These are phyloP conservation scores for Elsinoe fawcettii DNA, from an alignment of 2,329 filamentous ascomycete species.

Conservation along the genomic window DNA sequence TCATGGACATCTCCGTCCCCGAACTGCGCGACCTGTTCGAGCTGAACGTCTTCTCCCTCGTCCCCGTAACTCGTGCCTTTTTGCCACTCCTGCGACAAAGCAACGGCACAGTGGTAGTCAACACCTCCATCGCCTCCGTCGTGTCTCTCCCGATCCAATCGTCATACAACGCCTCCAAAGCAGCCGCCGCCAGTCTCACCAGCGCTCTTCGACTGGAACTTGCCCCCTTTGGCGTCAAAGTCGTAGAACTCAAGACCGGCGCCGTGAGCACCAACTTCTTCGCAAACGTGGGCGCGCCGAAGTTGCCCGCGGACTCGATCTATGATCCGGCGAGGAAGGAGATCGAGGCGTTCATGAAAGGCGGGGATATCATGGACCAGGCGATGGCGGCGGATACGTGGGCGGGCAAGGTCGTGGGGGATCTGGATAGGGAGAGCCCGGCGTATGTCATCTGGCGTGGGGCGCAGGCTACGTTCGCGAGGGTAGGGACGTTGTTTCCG, in stretches of 20 bases:
- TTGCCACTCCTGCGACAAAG: constrained; percentile 26
- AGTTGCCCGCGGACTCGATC: constrained; percentile 24
- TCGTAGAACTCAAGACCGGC: constrained; percentile 22
- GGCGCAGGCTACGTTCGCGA: background rate
- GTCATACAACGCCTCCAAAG: constrained; percentile 28
- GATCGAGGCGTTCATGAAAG: background rate
- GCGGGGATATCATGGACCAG: background rate
- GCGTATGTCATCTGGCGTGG: background rate
- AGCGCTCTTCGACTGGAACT: constrained; percentile 25
- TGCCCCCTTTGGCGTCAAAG: constrained; percentile 24
- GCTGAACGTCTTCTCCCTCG: constrained; percentile 29
- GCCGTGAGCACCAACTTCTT: constrained; percentile 20
- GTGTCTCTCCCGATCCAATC: constrained; percentile 28
- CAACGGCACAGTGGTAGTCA: constrained; percentile 31
- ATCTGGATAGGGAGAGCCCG: background rate
- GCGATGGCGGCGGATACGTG: background rate
- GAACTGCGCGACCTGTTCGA: constrained; percentile 27
- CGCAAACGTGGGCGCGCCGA: constrained; percentile 15
- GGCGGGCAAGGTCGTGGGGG: background rate
- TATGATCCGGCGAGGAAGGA: constrained; percentile 15
- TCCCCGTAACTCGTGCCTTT: constrained; percentile 27
- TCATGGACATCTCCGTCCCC: constrained; percentile 23
- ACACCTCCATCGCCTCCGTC: constrained; percentile 30
- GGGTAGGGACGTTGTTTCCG: background rate
- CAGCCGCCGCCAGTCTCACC: constrained; percentile 21